Base-by-base conservation (phyloP, 2,329 filamentous ascomycete species). In the Phyllosticta citribraziliensis region DNA sequence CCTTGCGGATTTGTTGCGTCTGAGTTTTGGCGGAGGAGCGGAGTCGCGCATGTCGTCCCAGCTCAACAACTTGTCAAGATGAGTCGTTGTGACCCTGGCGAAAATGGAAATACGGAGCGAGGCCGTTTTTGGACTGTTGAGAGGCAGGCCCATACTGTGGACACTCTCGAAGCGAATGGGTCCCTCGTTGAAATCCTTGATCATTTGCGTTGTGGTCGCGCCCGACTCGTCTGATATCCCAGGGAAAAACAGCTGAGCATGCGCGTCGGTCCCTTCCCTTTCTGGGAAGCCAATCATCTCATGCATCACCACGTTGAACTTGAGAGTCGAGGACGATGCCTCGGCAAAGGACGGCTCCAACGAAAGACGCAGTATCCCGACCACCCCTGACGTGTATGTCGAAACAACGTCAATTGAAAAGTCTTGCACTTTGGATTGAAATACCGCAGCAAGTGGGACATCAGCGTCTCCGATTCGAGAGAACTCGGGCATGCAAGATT, bases 271-370 rank as follows among this genome's bases (percentile, higher is more conserved):
- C 14, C 94, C 94, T 77, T 99, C 94, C 64, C 93, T 85, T 75
- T 99, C 94, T 0, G 94, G 88, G 67, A 99, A 99, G 1, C 94
- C 94, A 40, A 94, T 78, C 76, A 99, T 84, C 70, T 97, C 91
- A 70, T 96, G 92, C 90, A 99, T 96, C 33, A 97, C 92, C 5
- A 97, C 92, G 69, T 97, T 99, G 77, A 99, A 99, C 72, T 97
- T 99, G 62, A 97, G 78, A 2, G 90, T 97, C 62, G 89, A 94
- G 12, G 90, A 89, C 14, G 94, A 94, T 3, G 92, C 93, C 68
- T 95, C 87, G 2, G 93, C 92, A 55, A 91, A 93, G 0, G 93
- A 97, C 14, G 94, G 94, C 70, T 99, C 94, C 6, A 99, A 78
- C 0, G 93, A 93, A 47, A 99, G 78, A 69, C 91, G 89, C 66